Base-by-base conservation (phyloP, 2,329 filamentous ascomycete species). In the Akanthomyces dipterigenus region DNA sequence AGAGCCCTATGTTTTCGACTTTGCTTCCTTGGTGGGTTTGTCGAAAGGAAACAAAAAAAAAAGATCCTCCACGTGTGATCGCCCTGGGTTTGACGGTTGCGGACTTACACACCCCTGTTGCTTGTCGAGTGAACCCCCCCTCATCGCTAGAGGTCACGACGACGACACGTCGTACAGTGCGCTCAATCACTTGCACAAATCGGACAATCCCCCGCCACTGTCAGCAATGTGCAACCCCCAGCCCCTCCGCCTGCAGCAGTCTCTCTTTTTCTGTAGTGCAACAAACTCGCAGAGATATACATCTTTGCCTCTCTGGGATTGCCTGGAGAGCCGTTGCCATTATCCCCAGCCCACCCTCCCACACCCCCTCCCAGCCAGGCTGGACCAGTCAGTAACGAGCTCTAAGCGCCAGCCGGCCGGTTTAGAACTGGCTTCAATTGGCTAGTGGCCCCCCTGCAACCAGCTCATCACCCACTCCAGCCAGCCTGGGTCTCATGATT, bases 391-490 rank as follows among this genome's bases (percentile, higher is more conserved):
- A 59, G 56, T 45, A 14, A 51, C 49, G 56, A 61, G 63, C 63
- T 65, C 62, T 74, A 75, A 75, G 73, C 73, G 73, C 73, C 72
- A 67, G 67, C 16, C 26, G 31, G 54, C 42, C 45, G 24, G 34
- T 58, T 58, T 42, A 42, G 45, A 20, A 50, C 55, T 58, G 45
- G 55, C 55, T 58, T 50, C 45, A 58, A 58, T 58, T 58, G 55
- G 55, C 55, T 50, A 58, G 55, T 50, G 18, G 55, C 31, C 5
- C 31, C 55, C 28, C 34, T 49, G 43, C 45, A 18, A 42, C 55
- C 8, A 42, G 43, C 55, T 50, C 55, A 42, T 49, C 55, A 49
- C 55, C 55, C 43, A 58, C 55, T 58, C 6, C 26, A 36, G 56
- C 26, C 56, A 43, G 48, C 48, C 26, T 45, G 18, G 28, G 45